Percentiles rank a stretch among this genome's conserved stretches.
These are phyloP conservation scores for Phytopythium helicoides DNA, from an alignment of 352 stramenopile genomes.

Conservation along the genomic window DNA sequence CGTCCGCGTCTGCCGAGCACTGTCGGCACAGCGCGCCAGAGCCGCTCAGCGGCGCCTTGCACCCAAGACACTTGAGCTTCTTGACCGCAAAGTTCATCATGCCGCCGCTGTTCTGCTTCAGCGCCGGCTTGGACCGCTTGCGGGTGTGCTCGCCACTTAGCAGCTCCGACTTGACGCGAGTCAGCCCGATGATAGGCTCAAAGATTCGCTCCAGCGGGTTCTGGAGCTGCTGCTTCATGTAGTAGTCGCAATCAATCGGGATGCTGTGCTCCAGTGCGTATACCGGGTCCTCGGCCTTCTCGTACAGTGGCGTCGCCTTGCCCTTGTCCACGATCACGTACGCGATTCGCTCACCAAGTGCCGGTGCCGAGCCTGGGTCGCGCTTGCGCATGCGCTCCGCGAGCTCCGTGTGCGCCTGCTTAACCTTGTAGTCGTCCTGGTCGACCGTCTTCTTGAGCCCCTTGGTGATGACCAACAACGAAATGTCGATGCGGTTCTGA, in stretches of 20 bases:
- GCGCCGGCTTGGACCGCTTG: constrained; percentile 96
- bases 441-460: constrained; percentile 98
- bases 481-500: constrained; percentile 99
- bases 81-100: constrained; percentile 99
- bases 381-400: constrained; percentile 98
- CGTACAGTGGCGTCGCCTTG: constrained; percentile 95
- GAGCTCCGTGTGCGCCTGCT: constrained; percentile 98
- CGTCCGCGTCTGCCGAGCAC: constrained; percentile 86
- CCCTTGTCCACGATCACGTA: constrained; percentile 99
- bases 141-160: constrained; percentile 97
- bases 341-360: constrained; percentile 98
- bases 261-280: constrained; percentile 99
- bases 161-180: constrained; percentile 90
- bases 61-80: constrained; percentile 97
- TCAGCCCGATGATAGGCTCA: constrained; percentile 96
- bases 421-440: constrained; percentile 98
- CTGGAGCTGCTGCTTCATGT: constrained; percentile 98
- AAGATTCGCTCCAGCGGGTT: constrained; percentile 99
- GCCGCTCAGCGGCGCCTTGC: constrained; percentile 92
- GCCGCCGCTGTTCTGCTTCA: constrained; percentile 94
- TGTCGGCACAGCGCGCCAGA: constrained; percentile 92
- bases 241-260: constrained; percentile 99
- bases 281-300: constrained; percentile 98
- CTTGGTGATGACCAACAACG: constrained; percentile 99
- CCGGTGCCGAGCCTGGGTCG: constrained; percentile 95